A percentile compares a stretch with the other conserved stretches of the same genome.
Conservation (phyloP, 2,329 filamentous ascomycete genomes). For the Onygenales sp. region DNA sequence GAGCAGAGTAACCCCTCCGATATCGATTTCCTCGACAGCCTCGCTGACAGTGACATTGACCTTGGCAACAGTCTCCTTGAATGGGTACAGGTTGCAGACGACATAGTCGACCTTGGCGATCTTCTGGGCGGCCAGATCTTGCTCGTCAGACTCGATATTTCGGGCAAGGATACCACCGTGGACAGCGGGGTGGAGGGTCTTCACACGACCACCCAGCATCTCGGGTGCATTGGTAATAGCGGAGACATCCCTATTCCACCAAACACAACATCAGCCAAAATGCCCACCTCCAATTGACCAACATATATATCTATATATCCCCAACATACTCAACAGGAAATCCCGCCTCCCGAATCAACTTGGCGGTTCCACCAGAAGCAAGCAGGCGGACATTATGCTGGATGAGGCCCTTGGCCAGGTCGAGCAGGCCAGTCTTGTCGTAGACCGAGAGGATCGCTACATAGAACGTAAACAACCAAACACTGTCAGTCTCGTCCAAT, state of each 20-base stretch:
- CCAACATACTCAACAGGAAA: constrained; percentile 79
- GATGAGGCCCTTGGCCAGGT: constrained; percentile 82
- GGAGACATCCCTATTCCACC: constrained; percentile 67
- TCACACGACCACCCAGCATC: constrained; percentile 86
- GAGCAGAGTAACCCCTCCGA: constrained; percentile 92
- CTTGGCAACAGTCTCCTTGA: constrained; percentile 97
- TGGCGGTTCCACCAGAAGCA: constrained; percentile 89
- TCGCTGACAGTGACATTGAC: constrained; percentile 94
- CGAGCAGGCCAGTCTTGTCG: constrained; percentile 92
- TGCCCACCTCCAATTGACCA: too few relatives aligned
- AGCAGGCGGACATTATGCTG: constrained; percentile 86
- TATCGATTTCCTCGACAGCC: constrained; percentile 97
- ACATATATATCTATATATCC: not conserved
- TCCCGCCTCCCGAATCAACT: constrained; percentile 91
- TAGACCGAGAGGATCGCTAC: constrained; percentile 91
- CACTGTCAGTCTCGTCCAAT: too few relatives aligned
- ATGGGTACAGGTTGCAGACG: constrained; percentile 97
- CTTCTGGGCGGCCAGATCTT: constrained; percentile 89
- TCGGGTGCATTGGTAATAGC: constrained; percentile 95
- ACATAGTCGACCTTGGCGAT: constrained; percentile 93
- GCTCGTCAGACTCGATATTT: constrained; percentile 89
- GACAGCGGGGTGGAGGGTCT: constrained; percentile 93
- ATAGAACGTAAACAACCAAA: not conserved
- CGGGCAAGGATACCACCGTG: constrained; percentile 80
- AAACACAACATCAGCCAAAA: too few relatives aligned